Evolutionary conservation across 257 asterid species (phyloP), one percentile per base, ranked within the genome.

Genomic region (Paulownia fortunei): DNA sequence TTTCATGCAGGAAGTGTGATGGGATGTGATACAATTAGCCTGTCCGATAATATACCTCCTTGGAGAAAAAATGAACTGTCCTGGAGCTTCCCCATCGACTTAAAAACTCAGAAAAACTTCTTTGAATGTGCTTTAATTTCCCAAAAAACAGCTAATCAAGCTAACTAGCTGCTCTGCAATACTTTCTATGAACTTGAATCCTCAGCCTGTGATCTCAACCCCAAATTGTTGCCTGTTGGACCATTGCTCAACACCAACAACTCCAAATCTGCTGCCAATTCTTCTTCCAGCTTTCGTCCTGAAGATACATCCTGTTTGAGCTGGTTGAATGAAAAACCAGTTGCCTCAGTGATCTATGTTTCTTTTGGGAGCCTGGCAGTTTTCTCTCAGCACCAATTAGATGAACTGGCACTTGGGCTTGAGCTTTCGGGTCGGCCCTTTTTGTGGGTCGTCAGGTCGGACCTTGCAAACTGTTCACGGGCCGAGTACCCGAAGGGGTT

Each of bases 391-490:
- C 76, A n/a, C 37, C 87, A 80, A 39, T 52, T 84, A 0, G 74
- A 80, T 11, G 90, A 87, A 62, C 65, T 84, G 1, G 90, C 88
- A 19, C 18, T 71, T 0, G 90, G 87, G 36, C 90, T 87, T 21
- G 83, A 84, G 75, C 72, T 78, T 0, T 56, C 83, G 2, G 82
- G 86, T 3, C 74, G 32, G 13, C 81, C 84, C 21, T 86, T 83
- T 72, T 19, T 86, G 60, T 83, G 84, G 88, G 84, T 86, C 0
- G 83, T 86, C 18, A 74, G 84, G 4, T 62, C 79, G 18, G 78
- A 78, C 3, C 60, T 77, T 2, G 72, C 79, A 2, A 52, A 64
- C 32, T 80, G 82, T 34, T 39, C 63, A 0, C 44, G 39, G 16
- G 74, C n/a, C 0, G 71, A 15, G 8, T 80, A 27, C 37, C 82